phyloP scores from a whole-genome alignment of 108 stramenopile genomes.

The Schizochytrium sp. region DNA sequence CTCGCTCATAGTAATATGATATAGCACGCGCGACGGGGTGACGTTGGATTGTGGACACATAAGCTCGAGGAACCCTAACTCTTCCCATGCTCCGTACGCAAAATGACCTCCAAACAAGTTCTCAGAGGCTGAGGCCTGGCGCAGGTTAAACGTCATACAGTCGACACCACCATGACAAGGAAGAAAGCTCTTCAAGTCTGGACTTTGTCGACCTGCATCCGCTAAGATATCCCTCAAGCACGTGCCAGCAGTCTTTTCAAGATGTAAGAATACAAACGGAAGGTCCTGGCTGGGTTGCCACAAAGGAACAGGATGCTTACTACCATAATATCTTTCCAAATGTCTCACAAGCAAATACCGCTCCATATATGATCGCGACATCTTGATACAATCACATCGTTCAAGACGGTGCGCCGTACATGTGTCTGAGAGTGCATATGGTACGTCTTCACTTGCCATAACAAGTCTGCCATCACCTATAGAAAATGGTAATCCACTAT shows the following conservation, averaged over 20 bases:
- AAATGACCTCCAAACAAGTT: constrained; percentile 18
- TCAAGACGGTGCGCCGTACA: no score
- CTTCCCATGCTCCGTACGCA: background rate
- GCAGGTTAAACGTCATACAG: constrained; percentile 1
- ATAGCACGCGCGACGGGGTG: constrained; percentile 23
- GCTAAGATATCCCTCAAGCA: background rate
- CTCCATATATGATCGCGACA: no score
- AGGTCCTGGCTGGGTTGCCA: background rate
- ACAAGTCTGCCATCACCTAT: no score
- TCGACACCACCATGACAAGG: constrained; percentile 19
- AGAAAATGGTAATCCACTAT: no score
- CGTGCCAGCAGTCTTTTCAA: constrained; percentile 16
- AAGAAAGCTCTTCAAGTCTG: background rate
- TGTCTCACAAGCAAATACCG: no score
- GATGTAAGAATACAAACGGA: background rate
- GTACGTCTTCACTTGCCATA: no score
- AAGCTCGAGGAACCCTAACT: background rate
- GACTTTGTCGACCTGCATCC: background rate
- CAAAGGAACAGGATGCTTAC: background rate
- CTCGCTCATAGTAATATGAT: constrained; percentile 24
- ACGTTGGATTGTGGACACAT: background rate
- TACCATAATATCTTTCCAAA: no score
- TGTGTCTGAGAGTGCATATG: no score
- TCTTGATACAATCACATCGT: no score
- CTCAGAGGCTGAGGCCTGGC: background rate